These are phyloP conservation scores for Saccharomyces uvarum DNA, from an alignment of 1,139 yeast species.

Conservation along the genomic window DNA sequence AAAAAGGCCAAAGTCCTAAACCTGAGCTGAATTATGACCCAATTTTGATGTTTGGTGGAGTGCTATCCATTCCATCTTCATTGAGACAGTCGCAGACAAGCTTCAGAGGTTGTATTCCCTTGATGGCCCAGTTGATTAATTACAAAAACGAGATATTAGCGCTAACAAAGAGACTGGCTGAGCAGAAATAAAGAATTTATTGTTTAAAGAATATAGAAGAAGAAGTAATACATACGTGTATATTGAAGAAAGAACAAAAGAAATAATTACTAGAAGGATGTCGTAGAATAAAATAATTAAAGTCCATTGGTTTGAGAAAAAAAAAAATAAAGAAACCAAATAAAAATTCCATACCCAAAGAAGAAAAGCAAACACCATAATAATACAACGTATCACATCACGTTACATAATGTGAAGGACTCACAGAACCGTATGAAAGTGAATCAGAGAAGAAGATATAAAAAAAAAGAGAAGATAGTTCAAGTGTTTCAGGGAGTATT, in stretches of 20 bases:
- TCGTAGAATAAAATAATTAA: neutral
- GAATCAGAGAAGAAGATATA: slow-evolving; percentile 2
- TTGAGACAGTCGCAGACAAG: slow-evolving; percentile 24
- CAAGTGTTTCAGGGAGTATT: slow-evolving; percentile 10
- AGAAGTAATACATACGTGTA: neutral
- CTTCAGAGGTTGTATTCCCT: slow-evolving; percentile 20
- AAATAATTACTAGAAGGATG: neutral
- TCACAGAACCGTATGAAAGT: neutral
- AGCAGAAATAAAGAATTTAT: neutral
- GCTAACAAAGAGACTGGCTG: slow-evolving; percentile 4
- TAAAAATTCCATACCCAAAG: neutral
- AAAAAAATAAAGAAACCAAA: neutral
- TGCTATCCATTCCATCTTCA: slow-evolving; percentile 22
- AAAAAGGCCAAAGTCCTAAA: neutral
- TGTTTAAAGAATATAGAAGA: slow-evolving; percentile 2
- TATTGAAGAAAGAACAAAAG: neutral
- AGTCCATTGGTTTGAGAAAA: neutral
- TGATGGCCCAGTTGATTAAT: slow-evolving; percentile 21
- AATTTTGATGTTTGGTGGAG: slow-evolving; percentile 29
- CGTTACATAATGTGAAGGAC: neutral
- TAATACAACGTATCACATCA: neutral
- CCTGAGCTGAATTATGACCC: slow-evolving; percentile 17
- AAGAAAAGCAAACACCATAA: neutral
- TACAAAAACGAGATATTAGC: slow-evolving; percentile 11
- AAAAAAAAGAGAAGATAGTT: neutral